These are phyloP conservation scores for Baudoinia panamericana DNA, from an alignment of 495 filamentous ascomycete genomes.

Conservation along the genomic window DNA sequence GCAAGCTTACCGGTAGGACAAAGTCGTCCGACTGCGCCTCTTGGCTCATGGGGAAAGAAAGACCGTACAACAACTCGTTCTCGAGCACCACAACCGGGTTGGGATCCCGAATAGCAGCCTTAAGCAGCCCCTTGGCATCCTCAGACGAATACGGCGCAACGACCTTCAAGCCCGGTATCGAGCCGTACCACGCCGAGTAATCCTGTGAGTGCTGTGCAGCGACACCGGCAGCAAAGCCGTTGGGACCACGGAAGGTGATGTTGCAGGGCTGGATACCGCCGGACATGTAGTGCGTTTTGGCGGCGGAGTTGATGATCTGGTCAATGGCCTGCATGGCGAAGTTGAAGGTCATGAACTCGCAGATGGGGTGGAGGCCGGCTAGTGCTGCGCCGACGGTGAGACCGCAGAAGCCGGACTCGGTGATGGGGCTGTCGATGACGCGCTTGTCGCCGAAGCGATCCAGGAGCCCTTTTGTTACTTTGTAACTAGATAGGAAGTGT, in stretches of 20 bases:
- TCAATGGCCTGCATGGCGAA: slow-evolving; percentile 99
- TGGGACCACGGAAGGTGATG: slow-evolving; percentile 97
- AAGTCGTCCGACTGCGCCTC: slow-evolving; percentile 92
- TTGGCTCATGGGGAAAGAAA: slow-evolving; percentile 88
- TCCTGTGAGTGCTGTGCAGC: slow-evolving; percentile 97
- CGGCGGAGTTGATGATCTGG: slow-evolving; percentile 97
- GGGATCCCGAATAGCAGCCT: slow-evolving; percentile 95
- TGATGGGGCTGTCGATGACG: slow-evolving; percentile 97
- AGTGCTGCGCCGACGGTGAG: slow-evolving; percentile 88
- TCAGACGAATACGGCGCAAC: slow-evolving; percentile 90
- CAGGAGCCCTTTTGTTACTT: slow-evolving; percentile 91
- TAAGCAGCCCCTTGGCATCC: slow-evolving; percentile 94
- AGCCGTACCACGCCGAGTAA: slow-evolving; percentile 96
- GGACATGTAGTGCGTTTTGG: slow-evolving; percentile 99
- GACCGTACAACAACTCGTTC: slow-evolving; percentile 96
- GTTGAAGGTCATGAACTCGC: slow-evolving; percentile 99
- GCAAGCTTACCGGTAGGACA: slow-evolving; percentile 55
- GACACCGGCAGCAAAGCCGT: slow-evolving; percentile 93
- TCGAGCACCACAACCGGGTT: slow-evolving; percentile 92
- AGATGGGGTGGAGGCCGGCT: slow-evolving; percentile 85
- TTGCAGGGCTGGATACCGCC: slow-evolving; percentile 99
- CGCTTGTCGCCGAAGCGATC: slow-evolving; percentile 96
- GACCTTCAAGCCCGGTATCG: slow-evolving; percentile 93
- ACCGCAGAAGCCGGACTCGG: slow-evolving; percentile 87
- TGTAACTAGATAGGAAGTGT: no score